Evolutionary conservation across 495 filamentous ascomycete species (phyloP).

Genomic region (Amorphotheca resinae): DNA sequence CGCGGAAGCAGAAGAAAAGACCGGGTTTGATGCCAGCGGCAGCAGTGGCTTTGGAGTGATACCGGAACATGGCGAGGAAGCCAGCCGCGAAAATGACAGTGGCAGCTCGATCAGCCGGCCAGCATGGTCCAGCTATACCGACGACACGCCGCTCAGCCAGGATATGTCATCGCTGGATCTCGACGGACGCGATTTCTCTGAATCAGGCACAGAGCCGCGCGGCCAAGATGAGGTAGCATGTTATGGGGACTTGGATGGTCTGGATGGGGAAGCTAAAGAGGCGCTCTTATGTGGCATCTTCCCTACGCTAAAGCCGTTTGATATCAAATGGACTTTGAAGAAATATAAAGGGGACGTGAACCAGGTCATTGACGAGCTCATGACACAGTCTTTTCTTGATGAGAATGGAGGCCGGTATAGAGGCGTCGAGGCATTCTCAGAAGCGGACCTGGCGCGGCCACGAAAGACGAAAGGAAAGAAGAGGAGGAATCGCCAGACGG

Average conservation of each 20-base stretch:
- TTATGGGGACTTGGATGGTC: constrained; percentile 27
- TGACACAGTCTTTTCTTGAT: constrained; percentile 62
- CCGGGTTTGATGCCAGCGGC: constrained; percentile 70
- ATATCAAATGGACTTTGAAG: constrained; percentile 50
- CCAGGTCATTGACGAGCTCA: constrained; percentile 67
- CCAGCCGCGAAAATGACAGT: constrained; percentile 17
- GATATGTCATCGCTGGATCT: constrained; percentile 19
- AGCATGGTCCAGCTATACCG: constrained; percentile 12
- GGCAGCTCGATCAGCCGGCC: constrained; percentile 8
- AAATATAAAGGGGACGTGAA: constrained; percentile 49
- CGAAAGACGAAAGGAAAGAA: constrained; percentile 35
- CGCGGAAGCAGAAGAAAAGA: constrained; percentile 51
- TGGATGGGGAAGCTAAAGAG: constrained; percentile 44
- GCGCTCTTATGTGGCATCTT: constrained; percentile 54
- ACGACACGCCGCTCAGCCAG: constrained; percentile 13
- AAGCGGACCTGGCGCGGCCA: constrained; percentile 24
- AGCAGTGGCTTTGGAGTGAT: constrained; percentile 30
- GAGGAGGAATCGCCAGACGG: constrained; percentile 20
- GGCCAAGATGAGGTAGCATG: constrained; percentile 7
- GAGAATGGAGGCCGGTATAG: constrained; percentile 46
- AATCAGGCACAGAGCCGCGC: neutral
- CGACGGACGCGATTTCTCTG: constrained; percentile 19
- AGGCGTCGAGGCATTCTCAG: constrained; percentile 69
- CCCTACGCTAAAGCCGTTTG: constrained; percentile 46
- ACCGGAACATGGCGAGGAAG: neutral